Base-by-base conservation (phyloP, 306 rosid genomes). In the Echinosophora koreensis region DNA sequence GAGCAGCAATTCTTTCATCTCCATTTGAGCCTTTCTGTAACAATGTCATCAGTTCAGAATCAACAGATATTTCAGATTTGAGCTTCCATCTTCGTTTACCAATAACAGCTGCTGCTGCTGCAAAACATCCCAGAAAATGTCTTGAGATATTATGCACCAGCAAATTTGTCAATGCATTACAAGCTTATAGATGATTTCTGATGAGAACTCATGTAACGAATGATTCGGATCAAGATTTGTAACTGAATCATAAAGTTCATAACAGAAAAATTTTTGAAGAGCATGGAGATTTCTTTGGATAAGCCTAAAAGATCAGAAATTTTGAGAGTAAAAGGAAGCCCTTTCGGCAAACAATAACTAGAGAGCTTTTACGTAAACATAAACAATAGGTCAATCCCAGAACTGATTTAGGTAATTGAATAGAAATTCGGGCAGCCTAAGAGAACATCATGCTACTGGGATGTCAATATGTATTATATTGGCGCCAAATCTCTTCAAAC, bases 1-100 rank as follows among this genome's bases (percentile, higher is more conserved):
- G 91, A 2, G 90, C 93, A 55, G 87, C 75, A 84, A 81, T 84
- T 86, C 89, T 84, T 73, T 87, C 93, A 37, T 87, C 89, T 28
- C 69, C 73, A 39, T 62, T 68, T 49, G 80, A 58, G 58, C 69
- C 90, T 63, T 76, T 71, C 59, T 84, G 92, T 86, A 89, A 83
- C 80, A 91, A 75, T 61, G 65, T 68, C 74, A 84, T 14, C 27
- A 91, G 89, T 32, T 89, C 92, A 61, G 81, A 71, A 80, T 91
- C 92, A 69, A 86, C 85, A 74, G 82, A 54, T 79, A 84, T 67
- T 60, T 87, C 86, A 68, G 88, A 87, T 82, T 91, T 86, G 63
- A 89, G 88, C 80, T 86, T 89, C 93, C 90, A 86, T 56, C 82
- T 82, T 77, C 79, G 81, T 72, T 82, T 83, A 62, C 78, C 78